Percentiles rank a stretch among this genome's conserved stretches.
These are phyloP conservation scores for Xylaria digitata DNA, from an alignment of 2,329 filamentous ascomycete genomes.

Conservation along the genomic window DNA sequence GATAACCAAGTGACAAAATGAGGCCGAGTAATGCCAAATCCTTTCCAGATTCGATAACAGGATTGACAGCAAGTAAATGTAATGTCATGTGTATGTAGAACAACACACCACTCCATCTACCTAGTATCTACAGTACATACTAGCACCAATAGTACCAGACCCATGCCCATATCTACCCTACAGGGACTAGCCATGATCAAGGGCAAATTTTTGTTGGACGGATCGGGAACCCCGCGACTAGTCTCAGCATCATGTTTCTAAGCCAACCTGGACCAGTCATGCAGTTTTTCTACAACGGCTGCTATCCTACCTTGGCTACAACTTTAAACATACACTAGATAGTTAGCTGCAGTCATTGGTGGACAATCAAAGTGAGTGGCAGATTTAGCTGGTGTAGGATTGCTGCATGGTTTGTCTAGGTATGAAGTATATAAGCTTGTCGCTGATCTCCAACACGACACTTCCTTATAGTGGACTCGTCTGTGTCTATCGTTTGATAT, in stretches of 20 bases:
- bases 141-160: no score
- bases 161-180: not conserved
- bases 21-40: conserved; percentile 4
- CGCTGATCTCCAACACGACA: not conserved
- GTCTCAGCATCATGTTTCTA: not conserved
- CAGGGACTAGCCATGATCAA: conserved; percentile 4
- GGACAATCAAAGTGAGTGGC: no score
- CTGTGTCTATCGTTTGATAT: not conserved
- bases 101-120: no score
- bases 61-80: conserved; percentile 9
- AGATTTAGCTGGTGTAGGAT: no score
- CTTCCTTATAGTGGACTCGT: not conserved
- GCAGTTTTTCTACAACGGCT: no score
- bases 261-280: no score
- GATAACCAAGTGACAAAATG: conserved; percentile 8
- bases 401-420: not conserved
- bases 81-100: not conserved
- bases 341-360: no score
- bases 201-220: conserved; percentile 2
- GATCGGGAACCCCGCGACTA: conserved; percentile 7
- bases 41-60: conserved; percentile 16
- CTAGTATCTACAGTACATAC: no score
- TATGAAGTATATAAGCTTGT: not conserved
- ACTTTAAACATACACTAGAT: no score
- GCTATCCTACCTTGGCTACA: no score